Conservation (phyloP, 129 eudicot species). For the Oenanthe sinensis region DNA sequence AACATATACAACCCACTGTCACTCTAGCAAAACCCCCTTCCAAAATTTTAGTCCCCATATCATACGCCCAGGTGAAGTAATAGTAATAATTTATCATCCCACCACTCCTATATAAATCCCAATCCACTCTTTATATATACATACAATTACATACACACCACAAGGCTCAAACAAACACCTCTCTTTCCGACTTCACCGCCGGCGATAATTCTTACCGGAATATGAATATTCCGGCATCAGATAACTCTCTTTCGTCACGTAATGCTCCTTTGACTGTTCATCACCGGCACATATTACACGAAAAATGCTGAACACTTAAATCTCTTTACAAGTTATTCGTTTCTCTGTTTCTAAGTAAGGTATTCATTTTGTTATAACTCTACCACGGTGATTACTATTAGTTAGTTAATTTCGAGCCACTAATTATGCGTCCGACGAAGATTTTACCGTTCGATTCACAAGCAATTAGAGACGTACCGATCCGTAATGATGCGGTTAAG, state of each 20-base stretch:
- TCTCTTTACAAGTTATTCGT: neutral
- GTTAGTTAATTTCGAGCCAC: neutral
- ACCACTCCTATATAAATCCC: neutral
- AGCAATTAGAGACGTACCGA: slow-evolving; percentile 26
- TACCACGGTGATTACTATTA: too few relatives aligned
- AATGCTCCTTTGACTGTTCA: slow-evolving; percentile 15
- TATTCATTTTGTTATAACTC: neutral
- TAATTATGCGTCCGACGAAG: slow-evolving; percentile 79
- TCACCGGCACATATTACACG: slow-evolving; percentile 23
- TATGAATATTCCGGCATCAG: slow-evolving; percentile 17
- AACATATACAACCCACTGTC: neutral
- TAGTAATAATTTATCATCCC: too few relatives aligned
- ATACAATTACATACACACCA: neutral
- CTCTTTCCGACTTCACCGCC: neutral
- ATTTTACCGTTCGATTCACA: slow-evolving; percentile 64
- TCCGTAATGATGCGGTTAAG: slow-evolving; percentile 34
- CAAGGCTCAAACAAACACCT: neutral
- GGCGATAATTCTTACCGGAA: slow-evolving; percentile 1
- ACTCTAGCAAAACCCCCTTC: neutral
- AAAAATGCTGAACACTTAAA: neutral
- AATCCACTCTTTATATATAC: too few relatives aligned
- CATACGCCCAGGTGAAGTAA: too few relatives aligned
- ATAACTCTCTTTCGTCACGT: neutral
- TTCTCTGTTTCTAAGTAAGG: slow-evolving; percentile 4
- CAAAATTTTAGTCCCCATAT: neutral